These are phyloP conservation scores for Fraxinus americana DNA, from an alignment of 257 asterid species.

Conservation along the genomic window DNA sequence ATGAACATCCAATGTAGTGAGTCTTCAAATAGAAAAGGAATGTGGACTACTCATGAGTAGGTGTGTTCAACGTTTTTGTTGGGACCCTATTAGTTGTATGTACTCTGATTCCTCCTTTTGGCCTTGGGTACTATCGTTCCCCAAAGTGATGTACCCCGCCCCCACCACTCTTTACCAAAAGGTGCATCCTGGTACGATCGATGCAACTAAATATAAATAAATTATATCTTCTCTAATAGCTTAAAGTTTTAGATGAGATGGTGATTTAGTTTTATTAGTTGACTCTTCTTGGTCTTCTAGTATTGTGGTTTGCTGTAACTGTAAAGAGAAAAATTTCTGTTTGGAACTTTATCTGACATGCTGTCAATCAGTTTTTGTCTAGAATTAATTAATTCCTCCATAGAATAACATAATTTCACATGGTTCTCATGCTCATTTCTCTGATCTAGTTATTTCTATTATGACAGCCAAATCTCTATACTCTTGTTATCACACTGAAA, in stretches of 20 bases:
- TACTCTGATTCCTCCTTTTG: no score
- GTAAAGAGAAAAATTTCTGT: no score
- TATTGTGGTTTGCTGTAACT: background rate
- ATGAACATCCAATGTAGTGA: background rate
- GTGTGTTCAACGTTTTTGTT: no score
- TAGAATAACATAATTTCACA: background rate
- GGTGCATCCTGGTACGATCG: background rate
- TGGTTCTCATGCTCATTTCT: background rate
- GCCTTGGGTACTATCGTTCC: no score
- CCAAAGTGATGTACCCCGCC: background rate
- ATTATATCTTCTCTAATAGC: background rate
- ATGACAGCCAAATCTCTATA: constrained; percentile 89
- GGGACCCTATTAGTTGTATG: no score
- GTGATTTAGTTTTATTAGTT: background rate
- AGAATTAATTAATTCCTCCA: background rate
- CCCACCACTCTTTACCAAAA: background rate
- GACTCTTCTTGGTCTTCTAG: constrained; percentile 3
- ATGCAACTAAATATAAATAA: background rate
- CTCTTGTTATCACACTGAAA: constrained; percentile 86
- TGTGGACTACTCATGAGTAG: no score
- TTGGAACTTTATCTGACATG: background rate
- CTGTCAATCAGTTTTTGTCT: background rate
- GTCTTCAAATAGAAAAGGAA: background rate
- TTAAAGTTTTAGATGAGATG: background rate
- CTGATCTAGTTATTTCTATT: constrained; percentile 33